Evolutionary conservation across 495 filamentous ascomycete genomes (phyloP).

Genomic region (Venustampulla echinocandica): DNA sequence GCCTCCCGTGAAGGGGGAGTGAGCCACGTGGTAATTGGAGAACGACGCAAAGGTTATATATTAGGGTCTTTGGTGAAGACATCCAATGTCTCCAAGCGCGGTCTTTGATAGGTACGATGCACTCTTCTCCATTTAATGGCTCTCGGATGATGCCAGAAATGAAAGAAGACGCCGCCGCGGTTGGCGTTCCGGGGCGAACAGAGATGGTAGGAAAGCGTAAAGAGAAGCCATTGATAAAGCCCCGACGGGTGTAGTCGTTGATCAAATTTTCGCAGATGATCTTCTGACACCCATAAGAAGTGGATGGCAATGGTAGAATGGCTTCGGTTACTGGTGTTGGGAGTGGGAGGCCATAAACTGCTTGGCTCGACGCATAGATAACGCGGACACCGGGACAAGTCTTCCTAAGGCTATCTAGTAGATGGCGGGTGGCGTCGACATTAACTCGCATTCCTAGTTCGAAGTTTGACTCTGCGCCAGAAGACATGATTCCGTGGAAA

Average conservation of each 20-base stretch:
- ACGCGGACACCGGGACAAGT: conserved; percentile 53
- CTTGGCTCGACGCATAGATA: conserved; percentile 35
- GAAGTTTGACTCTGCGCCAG: conserved; percentile 52
- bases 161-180: conserved; percentile 66
- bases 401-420: conserved; percentile 48
- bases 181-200: conserved; percentile 63
- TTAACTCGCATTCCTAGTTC: conserved; percentile 55
- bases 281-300: conserved; percentile 71
- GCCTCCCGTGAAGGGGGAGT: conserved; percentile 42
- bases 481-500: conserved; percentile 61
- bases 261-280: conserved; percentile 61
- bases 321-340: conserved; percentile 43
- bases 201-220: conserved; percentile 65
- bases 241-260: conserved; percentile 64
- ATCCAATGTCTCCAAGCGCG: conserved; percentile 55
- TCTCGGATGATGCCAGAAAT: conserved; percentile 63
- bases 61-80: conserved; percentile 54
- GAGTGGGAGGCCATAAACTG: conserved; percentile 48
- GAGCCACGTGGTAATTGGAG: conserved; percentile 39
- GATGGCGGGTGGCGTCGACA: conserved; percentile 46
- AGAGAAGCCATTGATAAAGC: conserved; percentile 54
- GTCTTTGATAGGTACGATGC: conserved; percentile 47
- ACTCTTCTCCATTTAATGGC: conserved; percentile 45
- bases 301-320: conserved; percentile 55
- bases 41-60: conserved; percentile 59